Evolutionary conservation across 805 yeast species (phyloP).

Genomic region (Vanderwaltozyma yarrowii): DNA sequence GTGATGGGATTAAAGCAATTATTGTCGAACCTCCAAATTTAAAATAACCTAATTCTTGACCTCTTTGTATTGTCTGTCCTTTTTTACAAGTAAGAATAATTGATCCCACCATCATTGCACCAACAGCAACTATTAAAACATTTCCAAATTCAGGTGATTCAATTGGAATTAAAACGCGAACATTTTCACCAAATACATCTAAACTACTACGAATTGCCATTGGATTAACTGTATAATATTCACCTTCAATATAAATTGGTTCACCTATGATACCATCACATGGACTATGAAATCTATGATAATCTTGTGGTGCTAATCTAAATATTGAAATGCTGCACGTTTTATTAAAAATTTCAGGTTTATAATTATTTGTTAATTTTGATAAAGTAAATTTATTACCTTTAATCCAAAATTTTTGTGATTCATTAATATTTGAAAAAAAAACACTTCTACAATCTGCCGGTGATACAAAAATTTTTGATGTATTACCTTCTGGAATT

Average conservation of each 20-base stretch:
- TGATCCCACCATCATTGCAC: slow-evolving; percentile 99
- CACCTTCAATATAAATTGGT: slow-evolving; percentile 68
- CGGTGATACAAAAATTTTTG: slow-evolving; percentile 53
- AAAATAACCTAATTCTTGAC: slow-evolving; percentile 88
- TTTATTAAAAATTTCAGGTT: slow-evolving; percentile 33
- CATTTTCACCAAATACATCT: slow-evolving; percentile 90
- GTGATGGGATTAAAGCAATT: slow-evolving; percentile 49
- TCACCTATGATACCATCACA: slow-evolving; percentile 64
- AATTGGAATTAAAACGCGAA: slow-evolving; percentile 68
- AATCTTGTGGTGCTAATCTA: slow-evolving; percentile 93
- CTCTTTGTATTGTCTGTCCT: slow-evolving; percentile 49
- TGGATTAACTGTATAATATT: slow-evolving; percentile 92
- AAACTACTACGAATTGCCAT: slow-evolving; percentile 86
- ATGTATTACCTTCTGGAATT: slow-evolving; percentile 47
- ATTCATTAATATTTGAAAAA: slow-evolving; percentile 46
- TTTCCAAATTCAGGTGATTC: slow-evolving; percentile 69
- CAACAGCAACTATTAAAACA: slow-evolving; percentile 71
- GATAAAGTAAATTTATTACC: slow-evolving; percentile 64
- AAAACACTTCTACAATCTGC: slow-evolving; percentile 84
- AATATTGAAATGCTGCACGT: slow-evolving; percentile 66
- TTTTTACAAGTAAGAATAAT: slow-evolving; percentile 58
- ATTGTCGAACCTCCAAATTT: slow-evolving; percentile 94
- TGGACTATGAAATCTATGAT: slow-evolving; percentile 87
- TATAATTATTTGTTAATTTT: slow-evolving; percentile 36
- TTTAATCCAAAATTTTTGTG: slow-evolving; percentile 82